phyloP scores from a whole-genome alignment of 75 land plant species.

The Adiantum capillusveneris region DNA sequence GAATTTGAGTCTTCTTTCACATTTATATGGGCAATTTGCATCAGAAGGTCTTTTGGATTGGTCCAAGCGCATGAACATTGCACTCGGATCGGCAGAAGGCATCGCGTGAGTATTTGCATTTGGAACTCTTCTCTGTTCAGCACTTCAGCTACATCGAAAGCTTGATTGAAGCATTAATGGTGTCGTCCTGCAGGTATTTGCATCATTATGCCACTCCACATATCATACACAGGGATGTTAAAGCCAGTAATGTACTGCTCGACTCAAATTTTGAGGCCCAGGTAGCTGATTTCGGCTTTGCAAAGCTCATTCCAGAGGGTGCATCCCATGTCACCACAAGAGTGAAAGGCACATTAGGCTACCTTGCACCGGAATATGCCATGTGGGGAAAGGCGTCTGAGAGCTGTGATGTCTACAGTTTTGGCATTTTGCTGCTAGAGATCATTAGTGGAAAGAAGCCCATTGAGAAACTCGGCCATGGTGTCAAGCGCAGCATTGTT shows the following conservation, averaged over 20 bases:
- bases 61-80: slow-evolving; percentile 64
- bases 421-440: slow-evolving; percentile 71
- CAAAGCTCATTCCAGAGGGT: slow-evolving; percentile 81
- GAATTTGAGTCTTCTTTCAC: slow-evolving; percentile 60
- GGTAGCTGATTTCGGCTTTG: slow-evolving; percentile 84
- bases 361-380: slow-evolving; percentile 84
- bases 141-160: not conserved
- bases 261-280: slow-evolving; percentile 56
- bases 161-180: slow-evolving; percentile 1
- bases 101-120: slow-evolving; percentile 32
- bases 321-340: slow-evolving; percentile 63
- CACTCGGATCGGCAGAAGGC: slow-evolving; percentile 73
- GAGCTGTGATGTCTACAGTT: slow-evolving; percentile 81
- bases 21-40: slow-evolving; percentile 61
- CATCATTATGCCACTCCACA: slow-evolving; percentile 74
- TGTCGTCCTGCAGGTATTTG: slow-evolving; percentile 45
- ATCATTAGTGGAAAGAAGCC: slow-evolving; percentile 62
- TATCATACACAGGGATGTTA: slow-evolving; percentile 75
- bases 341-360: slow-evolving; percentile 75
- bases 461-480: slow-evolving; percentile 45
- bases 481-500: slow-evolving; percentile 38
- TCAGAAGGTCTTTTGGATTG: slow-evolving; percentile 48
- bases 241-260: slow-evolving; percentile 70
- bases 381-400: slow-evolving; percentile 78
- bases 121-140: not conserved